Conservation (phyloP, 352 stramenopile species). For the Pythium aphanidermatum region DNA sequence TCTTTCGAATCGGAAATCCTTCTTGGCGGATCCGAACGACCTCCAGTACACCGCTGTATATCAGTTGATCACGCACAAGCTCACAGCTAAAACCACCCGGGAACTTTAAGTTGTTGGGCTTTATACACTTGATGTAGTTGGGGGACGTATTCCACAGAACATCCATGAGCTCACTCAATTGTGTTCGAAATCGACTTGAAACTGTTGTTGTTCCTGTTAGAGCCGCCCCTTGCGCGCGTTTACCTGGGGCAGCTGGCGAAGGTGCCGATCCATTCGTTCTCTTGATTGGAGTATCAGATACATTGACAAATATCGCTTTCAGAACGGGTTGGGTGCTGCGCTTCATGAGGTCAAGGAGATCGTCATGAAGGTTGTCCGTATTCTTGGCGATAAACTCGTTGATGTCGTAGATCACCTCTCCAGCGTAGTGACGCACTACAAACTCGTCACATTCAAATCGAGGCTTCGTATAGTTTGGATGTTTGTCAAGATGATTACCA, state of each 20-base stretch:
- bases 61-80: constrained; percentile 85
- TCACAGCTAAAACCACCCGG: constrained; percentile 84
- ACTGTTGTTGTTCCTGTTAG: constrained; percentile 62
- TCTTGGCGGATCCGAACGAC: constrained; percentile 91
- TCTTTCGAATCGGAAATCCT: constrained; percentile 85
- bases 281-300: constrained; percentile 4
- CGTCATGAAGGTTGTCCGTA: constrained; percentile 87
- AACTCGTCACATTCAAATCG: constrained; percentile 83
- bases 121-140: constrained; percentile 94
- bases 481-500: constrained; percentile 65
- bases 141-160: constrained; percentile 84
- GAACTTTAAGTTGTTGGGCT: constrained; percentile 93
- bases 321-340: constrained; percentile 60
- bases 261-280: constrained; percentile 5
- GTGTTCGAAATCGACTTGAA: constrained; percentile 68
- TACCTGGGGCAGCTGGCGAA: constrained; percentile 5
- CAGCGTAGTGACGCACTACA: constrained; percentile 80
- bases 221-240: constrained; percentile 6
- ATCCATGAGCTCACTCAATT: constrained; percentile 78
- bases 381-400: constrained; percentile 87
- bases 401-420: constrained; percentile 76
- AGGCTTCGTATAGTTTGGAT: constrained; percentile 62
- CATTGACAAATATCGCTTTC: constrained; percentile 44
- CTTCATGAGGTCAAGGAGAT: constrained; percentile 73
- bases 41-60: constrained; percentile 91